Evolutionary conservation across 768 basidiomycete species (phyloP), one percentile per base, ranked within the genome.

Genomic region (Arthromyces matolae): DNA sequence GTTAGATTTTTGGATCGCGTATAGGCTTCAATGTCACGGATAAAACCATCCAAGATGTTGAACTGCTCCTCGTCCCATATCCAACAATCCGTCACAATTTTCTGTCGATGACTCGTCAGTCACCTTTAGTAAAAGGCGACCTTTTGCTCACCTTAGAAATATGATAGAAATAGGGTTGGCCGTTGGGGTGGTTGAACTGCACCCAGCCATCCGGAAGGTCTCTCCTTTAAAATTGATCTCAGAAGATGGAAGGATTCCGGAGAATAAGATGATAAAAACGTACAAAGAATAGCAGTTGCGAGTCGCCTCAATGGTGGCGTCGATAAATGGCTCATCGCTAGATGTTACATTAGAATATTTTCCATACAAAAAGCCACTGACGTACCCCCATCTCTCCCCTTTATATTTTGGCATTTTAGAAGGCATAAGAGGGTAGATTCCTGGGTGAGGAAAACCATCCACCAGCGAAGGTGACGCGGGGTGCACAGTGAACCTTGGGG

Each of bases 11-110:
- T 33, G 23, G 47, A 48, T 13, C 38, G 39, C 10, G 24, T 7
- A 24, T 44, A 52, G 6, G 29, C 47, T 13, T 48, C 47, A 23
- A 52, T 33, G 18, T 44, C 23, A 0, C 23, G 32, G 5, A 52
- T 40, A 18, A 40, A 52, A 4, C 8, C n/a, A 14, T 25, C 18
- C 3, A 52, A 37, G 9, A 27, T 29, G 0, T 2, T 3, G 10
- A 29, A 19, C 24, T 35, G 16, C 6, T 18, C 1, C 0, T 16
- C 18, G 14, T 52, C 47, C 42, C 47, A 41, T 9, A 52, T 23
- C 51, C 51, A 49, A 18, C 33, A 48, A 14, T 52, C 51, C 3
- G 51, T 52, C 19, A 48, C 14, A 19, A 52, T 49, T 27, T 47
- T 32, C 49, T 44, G 28, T 39, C n/a, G 45, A 31, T 16, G 32